Conservation (phyloP, 352 stramenopile genomes). For the Phytophthora cajani region DNA sequence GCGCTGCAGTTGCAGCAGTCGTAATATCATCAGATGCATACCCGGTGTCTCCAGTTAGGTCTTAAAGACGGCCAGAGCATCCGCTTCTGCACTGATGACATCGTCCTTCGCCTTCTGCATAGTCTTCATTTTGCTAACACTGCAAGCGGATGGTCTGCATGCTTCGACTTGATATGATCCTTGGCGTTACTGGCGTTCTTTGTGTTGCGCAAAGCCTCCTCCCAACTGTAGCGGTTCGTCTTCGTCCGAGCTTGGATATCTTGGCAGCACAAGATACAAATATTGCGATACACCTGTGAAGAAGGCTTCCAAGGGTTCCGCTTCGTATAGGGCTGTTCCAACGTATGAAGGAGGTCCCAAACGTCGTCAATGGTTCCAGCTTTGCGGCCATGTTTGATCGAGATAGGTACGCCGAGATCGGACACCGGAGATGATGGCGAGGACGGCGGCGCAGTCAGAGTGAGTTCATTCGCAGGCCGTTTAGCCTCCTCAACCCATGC, state of each 20-base stretch:
- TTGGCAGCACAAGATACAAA: constrained; percentile 11
- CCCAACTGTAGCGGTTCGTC: constrained; percentile 5
- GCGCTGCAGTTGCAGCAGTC: background rate
- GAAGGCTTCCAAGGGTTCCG: constrained; percentile 7
- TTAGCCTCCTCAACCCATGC: background rate
- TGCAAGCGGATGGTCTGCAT: constrained; percentile 3
- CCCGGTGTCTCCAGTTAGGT: background rate
- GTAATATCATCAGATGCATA: background rate
- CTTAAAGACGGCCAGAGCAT: background rate
- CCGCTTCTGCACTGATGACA: constrained; percentile 4
- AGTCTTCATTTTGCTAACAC: background rate
- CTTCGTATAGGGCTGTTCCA: constrained; percentile 9
- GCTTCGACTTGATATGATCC: constrained; percentile 14
- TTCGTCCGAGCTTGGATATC: background rate
- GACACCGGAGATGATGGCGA: background rate
- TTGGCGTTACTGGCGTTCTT: constrained; percentile 3
- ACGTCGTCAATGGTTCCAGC: background rate
- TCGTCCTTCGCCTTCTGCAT: background rate
- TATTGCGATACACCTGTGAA: background rate
- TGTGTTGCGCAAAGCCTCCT: constrained; percentile 11
- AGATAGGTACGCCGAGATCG: background rate
- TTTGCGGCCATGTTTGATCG: background rate
- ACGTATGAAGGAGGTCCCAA: constrained; percentile 9
- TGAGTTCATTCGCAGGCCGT: background rate
- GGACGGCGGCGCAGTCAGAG: background rate